Conservation (phyloP, 148 eudicot species). For the Chenopodium formosanum region DNA sequence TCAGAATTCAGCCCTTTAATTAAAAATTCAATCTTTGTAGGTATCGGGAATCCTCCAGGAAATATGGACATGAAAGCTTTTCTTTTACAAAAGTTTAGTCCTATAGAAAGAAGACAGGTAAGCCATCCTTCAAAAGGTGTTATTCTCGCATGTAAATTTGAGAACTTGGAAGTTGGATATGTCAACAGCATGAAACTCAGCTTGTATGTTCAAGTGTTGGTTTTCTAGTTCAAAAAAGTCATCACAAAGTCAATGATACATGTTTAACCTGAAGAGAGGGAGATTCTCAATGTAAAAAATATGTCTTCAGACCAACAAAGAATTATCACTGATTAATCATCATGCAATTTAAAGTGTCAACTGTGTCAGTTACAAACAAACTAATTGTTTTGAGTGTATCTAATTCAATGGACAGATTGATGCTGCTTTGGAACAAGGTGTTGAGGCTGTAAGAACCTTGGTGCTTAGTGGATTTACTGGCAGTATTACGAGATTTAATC, state of each 20-base stretch:
- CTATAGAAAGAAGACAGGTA: slow-evolving; percentile 68
- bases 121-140: too few species aligned
- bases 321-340: neutral
- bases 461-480: slow-evolving; percentile 67
- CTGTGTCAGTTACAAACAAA: neutral
- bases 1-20: neutral
- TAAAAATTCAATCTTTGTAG: slow-evolving; percentile 35
- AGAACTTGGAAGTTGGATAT: neutral
- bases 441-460: slow-evolving; percentile 70
- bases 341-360: neutral
- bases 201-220: neutral
- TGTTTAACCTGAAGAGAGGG: neutral
- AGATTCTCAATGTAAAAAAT: neutral
- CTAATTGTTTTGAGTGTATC: neutral
- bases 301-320: neutral
- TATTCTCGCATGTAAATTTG: neutral
- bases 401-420: slow-evolving; percentile 55
- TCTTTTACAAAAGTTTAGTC: slow-evolving; percentile 88
- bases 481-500: slow-evolving; percentile 65
- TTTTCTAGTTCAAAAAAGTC: slow-evolving; percentile 1
- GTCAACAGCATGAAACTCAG: neutral
- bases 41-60: slow-evolving; percentile 94
- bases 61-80: slow-evolving; percentile 94
- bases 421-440: slow-evolving; percentile 88
- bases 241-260: neutral